These are phyloP conservation scores for Oligophagozyma castellii DNA, from an alignment of 1,139 yeast species.

Conservation along the genomic window DNA sequence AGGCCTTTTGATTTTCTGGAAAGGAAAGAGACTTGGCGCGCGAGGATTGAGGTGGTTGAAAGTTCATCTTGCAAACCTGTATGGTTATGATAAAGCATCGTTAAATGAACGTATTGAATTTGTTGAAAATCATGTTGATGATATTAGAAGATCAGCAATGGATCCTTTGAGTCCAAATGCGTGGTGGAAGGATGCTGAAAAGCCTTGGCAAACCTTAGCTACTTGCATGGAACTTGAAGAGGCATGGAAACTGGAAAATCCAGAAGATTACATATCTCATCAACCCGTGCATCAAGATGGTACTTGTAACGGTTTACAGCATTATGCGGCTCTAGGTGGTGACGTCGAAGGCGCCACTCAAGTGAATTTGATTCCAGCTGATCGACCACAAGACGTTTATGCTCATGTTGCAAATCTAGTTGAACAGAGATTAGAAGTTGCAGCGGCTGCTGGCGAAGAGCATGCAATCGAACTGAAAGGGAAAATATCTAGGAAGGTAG, in stretches of 20 bases:
- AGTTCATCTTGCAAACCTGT: conserved; percentile 77
- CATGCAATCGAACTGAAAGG: conserved; percentile 31
- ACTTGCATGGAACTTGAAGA: conserved; percentile 68
- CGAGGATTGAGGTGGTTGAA: conserved; percentile 78
- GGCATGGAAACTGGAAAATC: conserved; percentile 61
- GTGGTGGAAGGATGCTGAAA: conserved; percentile 84
- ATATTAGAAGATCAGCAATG: conserved; percentile 51
- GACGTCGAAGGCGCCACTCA: conserved; percentile 89
- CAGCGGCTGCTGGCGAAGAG: conserved; percentile 41
- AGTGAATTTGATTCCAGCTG: conserved; percentile 74
- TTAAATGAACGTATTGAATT: conserved; percentile 61
- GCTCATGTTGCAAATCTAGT: conserved; percentile 71
- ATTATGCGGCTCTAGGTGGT: conserved; percentile 96
- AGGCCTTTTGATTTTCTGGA: conserved; percentile 77
- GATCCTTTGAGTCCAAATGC: conserved; percentile 48
- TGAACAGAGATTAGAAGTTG: conserved; percentile 38
- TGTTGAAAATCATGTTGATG: conserved; percentile 52
- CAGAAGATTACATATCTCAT: conserved; percentile 60
- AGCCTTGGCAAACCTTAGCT: conserved; percentile 92
- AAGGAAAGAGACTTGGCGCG: conserved; percentile 65
- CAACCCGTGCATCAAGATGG: conserved; percentile 97
- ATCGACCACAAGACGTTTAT: conserved; percentile 85
- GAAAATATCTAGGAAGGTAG: conserved; percentile 70
- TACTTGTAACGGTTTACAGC: conserved; percentile 94
- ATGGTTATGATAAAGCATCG: conserved; percentile 77